Conservation (phyloP, 208 protist species). For the Novymonas esmeraldas region DNA sequence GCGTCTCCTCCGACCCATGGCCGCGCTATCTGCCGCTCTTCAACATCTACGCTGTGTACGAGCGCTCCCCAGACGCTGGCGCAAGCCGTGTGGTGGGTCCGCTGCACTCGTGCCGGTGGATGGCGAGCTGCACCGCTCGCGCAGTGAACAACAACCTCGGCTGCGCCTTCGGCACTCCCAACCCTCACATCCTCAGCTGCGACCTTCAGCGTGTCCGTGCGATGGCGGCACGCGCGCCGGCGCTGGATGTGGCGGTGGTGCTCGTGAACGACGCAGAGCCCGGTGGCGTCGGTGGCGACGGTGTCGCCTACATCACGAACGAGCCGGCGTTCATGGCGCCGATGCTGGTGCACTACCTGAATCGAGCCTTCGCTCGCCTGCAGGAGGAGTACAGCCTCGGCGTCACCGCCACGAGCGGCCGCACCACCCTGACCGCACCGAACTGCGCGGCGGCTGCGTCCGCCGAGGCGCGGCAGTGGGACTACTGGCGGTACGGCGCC, state of each 20-base stretch:
- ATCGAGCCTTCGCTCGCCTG: conserved; percentile 51
- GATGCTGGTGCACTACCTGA: conserved; percentile 69
- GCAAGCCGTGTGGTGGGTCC: conserved; percentile 13
- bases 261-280: conserved; percentile 51
- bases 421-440: conserved; percentile 9
- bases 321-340: conserved; percentile 47
- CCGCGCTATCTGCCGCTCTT: conserved; percentile 48
- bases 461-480: conserved; percentile 32
- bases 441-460: conserved; percentile 47
- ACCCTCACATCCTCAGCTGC: conserved; percentile 50
- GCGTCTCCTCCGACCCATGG: conserved; percentile 57
- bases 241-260: conserved; percentile 56
- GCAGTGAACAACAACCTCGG: conserved; percentile 43
- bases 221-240: conserved; percentile 33
- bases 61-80: conserved; percentile 34
- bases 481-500: conserved; percentile 35
- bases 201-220: conserved; percentile 27
- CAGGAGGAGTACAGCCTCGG: conserved; percentile 62
- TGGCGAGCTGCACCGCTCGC: conserved; percentile 18
- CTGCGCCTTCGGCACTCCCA: conserved; percentile 41
- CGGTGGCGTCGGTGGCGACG: conserved; percentile 33
- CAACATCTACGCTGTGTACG: conserved; percentile 69
- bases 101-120: conserved; percentile 23
- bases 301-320: conserved; percentile 58
- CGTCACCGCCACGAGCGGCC: conserved; percentile 21